Conservation (phyloP, 345 rosid genomes). For the Dimocarpus longan region DNA sequence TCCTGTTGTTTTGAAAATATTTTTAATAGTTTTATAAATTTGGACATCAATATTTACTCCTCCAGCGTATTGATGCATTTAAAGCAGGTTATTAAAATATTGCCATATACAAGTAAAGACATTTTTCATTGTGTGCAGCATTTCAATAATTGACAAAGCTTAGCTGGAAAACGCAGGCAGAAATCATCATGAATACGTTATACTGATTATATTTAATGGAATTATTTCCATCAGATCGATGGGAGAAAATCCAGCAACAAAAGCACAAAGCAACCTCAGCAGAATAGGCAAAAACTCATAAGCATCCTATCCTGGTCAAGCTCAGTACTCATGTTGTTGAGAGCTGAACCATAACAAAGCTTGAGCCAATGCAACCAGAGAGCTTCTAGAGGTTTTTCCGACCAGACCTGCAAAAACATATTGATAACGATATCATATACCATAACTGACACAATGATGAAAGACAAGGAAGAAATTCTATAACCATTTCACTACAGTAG, state of each 20-base stretch:
- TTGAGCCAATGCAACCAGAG: not conserved
- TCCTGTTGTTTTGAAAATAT: no score
- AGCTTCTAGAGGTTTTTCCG: constrained; percentile 8
- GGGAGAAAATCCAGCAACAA: not conserved
- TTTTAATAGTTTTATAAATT: no score
- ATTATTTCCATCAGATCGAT: not conserved
- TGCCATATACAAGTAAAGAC: no score
- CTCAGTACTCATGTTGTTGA: not conserved
- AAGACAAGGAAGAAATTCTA: not conserved
- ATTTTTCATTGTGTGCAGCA: not conserved
- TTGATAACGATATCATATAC: constrained; percentile 5
- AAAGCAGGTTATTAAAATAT: no score
- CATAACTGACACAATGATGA: not conserved
- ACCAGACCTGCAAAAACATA: constrained; percentile 20
- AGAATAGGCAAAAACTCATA: not conserved
- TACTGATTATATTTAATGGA: not conserved
- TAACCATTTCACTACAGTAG: constrained; percentile 25
- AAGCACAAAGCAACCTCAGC: not conserved
- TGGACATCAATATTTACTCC: no score
- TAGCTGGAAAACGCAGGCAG: no score
- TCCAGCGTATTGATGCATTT: not conserved
- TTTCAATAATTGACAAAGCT: no score
- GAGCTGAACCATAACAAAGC: not conserved
- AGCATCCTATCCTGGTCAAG: not conserved
- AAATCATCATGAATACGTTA: not conserved